Evolutionary conservation across 2,329 filamentous ascomycete species (phyloP).

Genomic region (Talaromyces sp.): DNA sequence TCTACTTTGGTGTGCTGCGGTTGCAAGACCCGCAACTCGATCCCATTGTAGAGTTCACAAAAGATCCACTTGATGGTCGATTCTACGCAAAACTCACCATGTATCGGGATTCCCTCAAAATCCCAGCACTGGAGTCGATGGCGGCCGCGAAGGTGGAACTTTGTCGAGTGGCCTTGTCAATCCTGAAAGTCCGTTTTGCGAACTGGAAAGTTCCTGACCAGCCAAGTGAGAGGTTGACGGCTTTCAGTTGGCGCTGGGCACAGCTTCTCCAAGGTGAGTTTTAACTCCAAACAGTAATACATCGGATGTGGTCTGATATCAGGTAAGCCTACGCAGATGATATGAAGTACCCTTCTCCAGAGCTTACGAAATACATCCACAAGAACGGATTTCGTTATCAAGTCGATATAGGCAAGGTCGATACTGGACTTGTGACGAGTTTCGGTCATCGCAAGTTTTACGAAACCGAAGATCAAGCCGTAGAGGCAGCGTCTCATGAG

Average conservation of each 20-base stretch:
- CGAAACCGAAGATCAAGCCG: conserved; percentile 25
- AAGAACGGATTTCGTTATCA: conserved; percentile 28
- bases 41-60: conserved; percentile 27
- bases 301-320: background rate
- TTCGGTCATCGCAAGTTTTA: conserved; percentile 24
- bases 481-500: conserved; percentile 29
- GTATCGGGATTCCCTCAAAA: conserved; percentile 26
- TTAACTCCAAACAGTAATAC: background rate
- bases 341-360: conserved; percentile 5
- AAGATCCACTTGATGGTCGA: conserved; percentile 17
- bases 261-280: conserved; percentile 29
- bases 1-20: conserved; percentile 32
- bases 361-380: conserved; percentile 27
- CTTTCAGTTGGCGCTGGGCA: conserved; percentile 29
- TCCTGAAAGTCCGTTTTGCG: conserved; percentile 25
- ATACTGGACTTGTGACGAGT: conserved; percentile 23
- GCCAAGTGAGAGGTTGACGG: conserved; percentile 21
- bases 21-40: conserved; percentile 24
- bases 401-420: conserved; percentile 25
- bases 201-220: conserved; percentile 30
- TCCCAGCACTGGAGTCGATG: conserved; percentile 18
- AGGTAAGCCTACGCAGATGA: background rate
- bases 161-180: conserved; percentile 29
- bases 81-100: conserved; percentile 31
- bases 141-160: conserved; percentile 25